phyloP scores from a whole-genome alignment of 2,329 filamentous ascomycete genomes.

The Lasiodiplodia sp. region DNA sequence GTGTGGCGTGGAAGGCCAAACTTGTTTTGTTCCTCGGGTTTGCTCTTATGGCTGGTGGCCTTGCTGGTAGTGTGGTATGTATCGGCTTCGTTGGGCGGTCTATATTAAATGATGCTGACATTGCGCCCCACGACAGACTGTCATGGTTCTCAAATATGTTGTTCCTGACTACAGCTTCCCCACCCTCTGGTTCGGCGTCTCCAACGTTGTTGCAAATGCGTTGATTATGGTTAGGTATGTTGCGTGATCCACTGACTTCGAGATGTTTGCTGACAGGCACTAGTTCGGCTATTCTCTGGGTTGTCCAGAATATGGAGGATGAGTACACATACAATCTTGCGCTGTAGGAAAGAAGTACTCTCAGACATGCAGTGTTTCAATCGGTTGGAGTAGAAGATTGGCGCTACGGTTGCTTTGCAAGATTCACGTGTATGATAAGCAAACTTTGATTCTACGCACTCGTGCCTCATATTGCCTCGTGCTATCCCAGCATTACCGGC shows the following conservation, averaged over 20 bases:
- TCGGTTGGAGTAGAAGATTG: constrained; percentile 9
- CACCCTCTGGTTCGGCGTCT: constrained; percentile 72
- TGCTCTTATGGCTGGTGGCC: constrained; percentile 71
- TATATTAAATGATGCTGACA: not conserved
- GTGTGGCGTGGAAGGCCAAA: constrained; percentile 74
- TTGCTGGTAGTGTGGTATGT: constrained; percentile 67
- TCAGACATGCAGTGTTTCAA: not conserved
- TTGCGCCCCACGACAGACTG: constrained; percentile 52
- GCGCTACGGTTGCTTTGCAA: not conserved
- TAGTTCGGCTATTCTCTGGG: constrained; percentile 71
- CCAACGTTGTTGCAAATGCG: constrained; percentile 70
- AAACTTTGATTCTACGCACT: not conserved
- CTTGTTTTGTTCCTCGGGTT: constrained; percentile 74
- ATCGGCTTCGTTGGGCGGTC: constrained; percentile 36
- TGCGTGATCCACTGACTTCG: not conserved
- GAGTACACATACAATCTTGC: constrained; percentile 75
- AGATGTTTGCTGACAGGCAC: constrained; percentile 34
- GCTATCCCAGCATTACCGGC: not conserved
- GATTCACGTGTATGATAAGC: constrained; percentile 12
- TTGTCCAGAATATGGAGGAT: constrained; percentile 76
- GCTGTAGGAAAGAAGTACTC: constrained; percentile 50
- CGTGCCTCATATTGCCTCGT: not conserved
- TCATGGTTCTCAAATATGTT: constrained; percentile 73
- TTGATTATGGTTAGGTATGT: constrained; percentile 72
- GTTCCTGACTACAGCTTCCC: constrained; percentile 66